A percentile compares a stretch with the other conserved stretches of the same genome.
phyloP scores from a whole-genome alignment of 2,329 filamentous ascomycete species.

The Fusarium newnesense region DNA sequence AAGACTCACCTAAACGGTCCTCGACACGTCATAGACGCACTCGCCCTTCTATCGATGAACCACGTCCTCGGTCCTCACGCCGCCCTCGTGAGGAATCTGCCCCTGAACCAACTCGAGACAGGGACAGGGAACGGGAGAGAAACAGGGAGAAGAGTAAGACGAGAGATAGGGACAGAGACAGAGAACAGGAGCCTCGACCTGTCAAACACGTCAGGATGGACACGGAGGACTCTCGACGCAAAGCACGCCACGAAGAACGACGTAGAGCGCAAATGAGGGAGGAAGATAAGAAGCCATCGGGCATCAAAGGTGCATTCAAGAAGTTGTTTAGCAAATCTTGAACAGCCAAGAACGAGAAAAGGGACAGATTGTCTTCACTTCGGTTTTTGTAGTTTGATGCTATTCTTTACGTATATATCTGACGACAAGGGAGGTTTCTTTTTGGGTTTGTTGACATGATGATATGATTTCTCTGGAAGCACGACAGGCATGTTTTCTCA shows the following conservation, averaged over 20 bases:
- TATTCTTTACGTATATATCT: slow-evolving; percentile 37
- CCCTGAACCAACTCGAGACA: slow-evolving; percentile 30
- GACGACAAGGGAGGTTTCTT: slow-evolving; percentile 34
- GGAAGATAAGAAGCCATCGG: slow-evolving; percentile 45
- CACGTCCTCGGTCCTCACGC: slow-evolving; percentile 36
- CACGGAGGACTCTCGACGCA: slow-evolving; percentile 49
- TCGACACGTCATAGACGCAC: slow-evolving; percentile 32
- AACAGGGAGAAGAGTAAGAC: slow-evolving; percentile 22
- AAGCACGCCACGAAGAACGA: slow-evolving; percentile 48
- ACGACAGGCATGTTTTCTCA: slow-evolving; percentile 27
- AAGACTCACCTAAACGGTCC: slow-evolving; percentile 48
- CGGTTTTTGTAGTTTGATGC: slow-evolving; percentile 36
- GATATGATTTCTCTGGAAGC: slow-evolving; percentile 17
- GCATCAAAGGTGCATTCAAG: slow-evolving; percentile 47
- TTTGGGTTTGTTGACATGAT: slow-evolving; percentile 18
- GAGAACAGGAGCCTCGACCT: slow-evolving; percentile 18
- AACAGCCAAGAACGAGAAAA: slow-evolving; percentile 17
- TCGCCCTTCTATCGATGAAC: slow-evolving; percentile 35
- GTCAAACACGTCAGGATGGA: slow-evolving; percentile 44
- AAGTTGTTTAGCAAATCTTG: slow-evolving; percentile 43
- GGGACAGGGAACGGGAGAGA: slow-evolving; percentile 13
- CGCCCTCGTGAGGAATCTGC: slow-evolving; percentile 32
- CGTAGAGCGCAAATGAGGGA: slow-evolving; percentile 48
- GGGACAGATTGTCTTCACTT: slow-evolving; percentile 25
- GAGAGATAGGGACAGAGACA: slow-evolving; percentile 11